A percentile compares a stretch with the other conserved stretches of the same genome.
These are phyloP conservation scores for Scheffersomyces segobiensis DNA, from an alignment of 1,139 yeast genomes.

Conservation along the genomic window DNA sequence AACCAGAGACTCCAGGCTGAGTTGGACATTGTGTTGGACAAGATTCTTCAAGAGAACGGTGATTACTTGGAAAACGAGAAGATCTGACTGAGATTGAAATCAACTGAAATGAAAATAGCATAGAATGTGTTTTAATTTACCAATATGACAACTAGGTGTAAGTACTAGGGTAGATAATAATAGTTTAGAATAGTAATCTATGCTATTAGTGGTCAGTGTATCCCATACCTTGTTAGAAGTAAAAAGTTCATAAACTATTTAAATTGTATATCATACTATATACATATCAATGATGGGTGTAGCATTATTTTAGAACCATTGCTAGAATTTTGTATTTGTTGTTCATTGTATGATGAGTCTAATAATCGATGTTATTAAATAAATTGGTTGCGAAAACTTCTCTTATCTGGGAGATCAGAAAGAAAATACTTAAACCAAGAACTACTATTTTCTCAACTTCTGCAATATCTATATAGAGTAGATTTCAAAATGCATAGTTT, in stretches of 20 bases:
- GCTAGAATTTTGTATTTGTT: not conserved
- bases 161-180: not conserved
- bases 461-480: not conserved
- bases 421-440: not conserved
- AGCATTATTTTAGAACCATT: not conserved
- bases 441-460: not conserved
- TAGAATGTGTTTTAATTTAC: not conserved
- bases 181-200: too few species aligned
- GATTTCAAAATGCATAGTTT: too few species aligned
- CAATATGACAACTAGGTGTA: not conserved
- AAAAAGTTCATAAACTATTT: too few species aligned
- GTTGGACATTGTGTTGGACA: constrained; percentile 44
- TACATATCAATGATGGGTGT: not conserved
- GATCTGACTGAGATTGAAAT: not conserved
- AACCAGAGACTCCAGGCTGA: constrained; percentile 45
- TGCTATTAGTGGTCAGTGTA: too few species aligned
- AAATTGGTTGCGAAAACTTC: not conserved
- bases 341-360: not conserved
- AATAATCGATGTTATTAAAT: too few species aligned
- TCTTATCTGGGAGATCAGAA: not conserved
- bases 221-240: too few species aligned
- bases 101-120: not conserved
- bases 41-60: constrained; percentile 54
- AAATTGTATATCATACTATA: too few species aligned
- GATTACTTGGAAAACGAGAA: constrained; percentile 25